Conservation (phyloP, 306 rosid genomes). For the Malus domestica region DNA sequence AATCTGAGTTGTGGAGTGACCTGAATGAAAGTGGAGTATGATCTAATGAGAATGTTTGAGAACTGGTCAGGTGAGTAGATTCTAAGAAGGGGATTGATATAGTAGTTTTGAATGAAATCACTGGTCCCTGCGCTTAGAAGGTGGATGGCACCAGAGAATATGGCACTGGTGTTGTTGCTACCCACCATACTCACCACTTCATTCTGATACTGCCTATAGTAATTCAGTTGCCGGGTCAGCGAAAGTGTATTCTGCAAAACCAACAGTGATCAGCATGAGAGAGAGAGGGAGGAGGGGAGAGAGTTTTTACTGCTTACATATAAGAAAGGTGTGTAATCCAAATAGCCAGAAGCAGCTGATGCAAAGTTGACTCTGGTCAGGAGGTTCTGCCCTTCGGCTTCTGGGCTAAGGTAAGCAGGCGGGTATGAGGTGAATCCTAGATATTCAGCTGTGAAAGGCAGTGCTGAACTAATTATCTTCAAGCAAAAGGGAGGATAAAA, state of each 20-base stretch:
- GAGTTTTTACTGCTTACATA: slow-evolving; percentile 28
- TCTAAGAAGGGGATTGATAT: slow-evolving; percentile 31
- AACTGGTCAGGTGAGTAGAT: slow-evolving; percentile 36
- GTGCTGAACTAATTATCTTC: neutral
- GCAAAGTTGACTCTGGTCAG: slow-evolving; percentile 61
- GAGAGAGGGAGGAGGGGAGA: neutral
- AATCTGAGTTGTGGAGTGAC: slow-evolving; percentile 12
- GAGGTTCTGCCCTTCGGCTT: slow-evolving; percentile 43
- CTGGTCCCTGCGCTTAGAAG: slow-evolving; percentile 54
- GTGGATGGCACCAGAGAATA: slow-evolving; percentile 44
- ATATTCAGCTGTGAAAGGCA: slow-evolving; percentile 34
- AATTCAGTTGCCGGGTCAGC: slow-evolving; percentile 41
- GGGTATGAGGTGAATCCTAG: slow-evolving; percentile 57
- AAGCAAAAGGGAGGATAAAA: neutral
- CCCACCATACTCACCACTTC: slow-evolving; percentile 45
- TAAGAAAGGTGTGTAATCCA: slow-evolving; percentile 32
- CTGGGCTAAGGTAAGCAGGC: slow-evolving; percentile 55
- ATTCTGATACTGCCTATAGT: slow-evolving; percentile 43
- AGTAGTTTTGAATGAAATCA: slow-evolving; percentile 59
- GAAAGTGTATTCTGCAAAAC: slow-evolving; percentile 35
- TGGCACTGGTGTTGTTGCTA: slow-evolving; percentile 30
- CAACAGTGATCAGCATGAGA: neutral
- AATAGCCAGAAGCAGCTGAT: slow-evolving; percentile 56
- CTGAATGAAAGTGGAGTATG: slow-evolving; percentile 47
- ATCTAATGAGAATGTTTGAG: slow-evolving; percentile 39